Evolutionary conservation across 805 yeast species (phyloP).

Genomic region (Tetrapisispora namnaoensis): DNA sequence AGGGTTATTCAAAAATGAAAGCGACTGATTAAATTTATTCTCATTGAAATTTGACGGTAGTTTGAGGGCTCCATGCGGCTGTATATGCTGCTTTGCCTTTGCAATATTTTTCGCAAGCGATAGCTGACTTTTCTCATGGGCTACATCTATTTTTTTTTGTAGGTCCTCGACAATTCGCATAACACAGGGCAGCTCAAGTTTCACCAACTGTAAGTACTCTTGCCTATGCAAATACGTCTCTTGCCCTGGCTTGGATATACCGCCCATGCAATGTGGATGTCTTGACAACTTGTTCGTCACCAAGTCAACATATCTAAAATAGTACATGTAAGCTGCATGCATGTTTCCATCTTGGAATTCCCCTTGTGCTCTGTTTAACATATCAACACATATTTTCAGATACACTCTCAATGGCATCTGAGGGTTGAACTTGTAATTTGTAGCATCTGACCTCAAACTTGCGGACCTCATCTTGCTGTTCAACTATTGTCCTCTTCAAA

Average conservation of each 20-base stretch:
- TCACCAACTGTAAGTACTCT: constrained; percentile 20
- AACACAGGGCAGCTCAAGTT: constrained; percentile 28
- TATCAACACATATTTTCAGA: constrained; percentile 41
- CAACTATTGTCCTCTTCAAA: neutral
- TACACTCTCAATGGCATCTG: constrained; percentile 43
- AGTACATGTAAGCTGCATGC: constrained; percentile 46
- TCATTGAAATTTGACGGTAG: constrained; percentile 24
- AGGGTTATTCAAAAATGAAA: constrained; percentile 9
- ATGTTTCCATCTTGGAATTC: constrained; percentile 30
- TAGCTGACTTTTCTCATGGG: constrained; percentile 14
- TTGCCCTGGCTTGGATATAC: neutral
- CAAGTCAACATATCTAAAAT: constrained; percentile 49
- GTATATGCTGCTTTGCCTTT: constrained; percentile 7
- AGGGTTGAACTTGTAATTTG: constrained; percentile 43
- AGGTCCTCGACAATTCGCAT: constrained; percentile 23
- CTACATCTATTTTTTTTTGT: constrained; percentile 14
- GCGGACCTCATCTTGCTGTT: neutral
- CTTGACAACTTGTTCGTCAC: constrained; percentile 22
- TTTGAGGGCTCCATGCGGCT: neutral
- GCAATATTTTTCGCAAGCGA: constrained; percentile 25
- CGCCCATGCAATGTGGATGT: constrained; percentile 18
- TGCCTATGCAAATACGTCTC: constrained; percentile 11
- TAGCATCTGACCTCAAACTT: constrained; percentile 35
- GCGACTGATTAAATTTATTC: constrained; percentile 19
- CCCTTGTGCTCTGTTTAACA: constrained; percentile 37